These are phyloP conservation scores for Tothia fuscella DNA, from an alignment of 2,329 filamentous ascomycete species.

Conservation along the genomic window DNA sequence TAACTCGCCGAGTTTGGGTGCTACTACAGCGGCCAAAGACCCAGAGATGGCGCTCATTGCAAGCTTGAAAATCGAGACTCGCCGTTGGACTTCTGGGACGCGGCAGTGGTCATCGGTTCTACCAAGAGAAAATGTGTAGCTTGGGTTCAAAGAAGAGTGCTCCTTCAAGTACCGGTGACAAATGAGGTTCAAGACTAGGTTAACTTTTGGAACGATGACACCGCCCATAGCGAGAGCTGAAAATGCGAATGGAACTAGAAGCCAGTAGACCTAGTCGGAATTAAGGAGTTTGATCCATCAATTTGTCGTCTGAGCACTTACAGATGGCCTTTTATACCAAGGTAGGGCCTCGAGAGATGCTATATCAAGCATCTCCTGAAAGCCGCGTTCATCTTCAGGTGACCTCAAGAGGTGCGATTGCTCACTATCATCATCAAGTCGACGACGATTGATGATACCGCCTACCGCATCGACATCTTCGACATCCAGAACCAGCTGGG, in stretches of 20 bases:
- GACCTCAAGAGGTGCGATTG: neutral
- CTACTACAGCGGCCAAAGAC: conserved; percentile 66
- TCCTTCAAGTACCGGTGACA: conserved; percentile 74
- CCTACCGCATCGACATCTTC: neutral
- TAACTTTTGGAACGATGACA: conserved; percentile 73
- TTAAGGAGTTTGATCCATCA: neutral
- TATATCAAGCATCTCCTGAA: neutral
- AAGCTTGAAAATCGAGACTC: conserved; percentile 67
- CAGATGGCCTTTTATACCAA: conserved; percentile 11
- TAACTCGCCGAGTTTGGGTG: conserved; percentile 69
- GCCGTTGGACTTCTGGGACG: conserved; percentile 65
- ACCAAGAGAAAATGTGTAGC: conserved; percentile 47
- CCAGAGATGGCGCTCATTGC: conserved; percentile 64
- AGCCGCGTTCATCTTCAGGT: neutral
- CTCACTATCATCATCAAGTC: neutral
- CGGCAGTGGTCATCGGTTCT: conserved; percentile 59
- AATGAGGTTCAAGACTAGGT: conserved; percentile 71
- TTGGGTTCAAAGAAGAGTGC: conserved; percentile 44
- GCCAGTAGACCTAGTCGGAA: conserved; percentile 58
- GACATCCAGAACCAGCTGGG: neutral
- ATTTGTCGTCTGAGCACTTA: neutral
- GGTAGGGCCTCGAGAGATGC: conserved; percentile 2
- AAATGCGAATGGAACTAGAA: conserved; percentile 66
- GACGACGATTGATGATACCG: neutral
- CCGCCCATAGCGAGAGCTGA: conserved; percentile 82